Evolutionary conservation across 305 asterid genomes (phyloP).

Genomic region (Solanum aculeatissimum): DNA sequence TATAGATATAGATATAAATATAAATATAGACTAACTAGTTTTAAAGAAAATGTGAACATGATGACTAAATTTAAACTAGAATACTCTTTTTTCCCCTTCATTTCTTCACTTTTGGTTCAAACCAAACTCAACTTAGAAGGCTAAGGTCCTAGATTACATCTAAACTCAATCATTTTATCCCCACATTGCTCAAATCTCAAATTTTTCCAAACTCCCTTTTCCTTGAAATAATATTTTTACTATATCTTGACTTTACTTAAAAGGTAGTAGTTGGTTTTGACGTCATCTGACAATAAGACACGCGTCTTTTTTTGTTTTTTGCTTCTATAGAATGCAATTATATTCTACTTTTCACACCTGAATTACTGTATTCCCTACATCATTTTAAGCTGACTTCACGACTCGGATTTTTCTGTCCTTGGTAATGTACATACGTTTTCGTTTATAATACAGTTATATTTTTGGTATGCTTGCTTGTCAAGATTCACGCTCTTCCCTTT

Average conservation of each 20-base stretch:
- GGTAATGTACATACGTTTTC: background rate
- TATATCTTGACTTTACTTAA: background rate
- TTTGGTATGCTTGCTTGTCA: background rate
- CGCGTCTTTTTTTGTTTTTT: background rate
- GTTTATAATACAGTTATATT: background rate
- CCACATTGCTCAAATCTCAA: background rate
- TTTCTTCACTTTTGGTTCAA: slow-evolving; percentile 1
- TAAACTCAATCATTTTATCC: background rate
- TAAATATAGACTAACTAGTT: no score
- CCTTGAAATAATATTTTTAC: background rate
- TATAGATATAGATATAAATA: no score
- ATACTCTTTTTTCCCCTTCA: background rate
- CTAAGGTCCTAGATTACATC: background rate
- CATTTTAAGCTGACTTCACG: background rate
- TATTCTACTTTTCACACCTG: background rate
- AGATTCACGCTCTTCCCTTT: background rate
- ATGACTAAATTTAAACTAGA: background rate
- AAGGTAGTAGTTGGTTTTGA: background rate
- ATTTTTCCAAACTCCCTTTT: background rate
- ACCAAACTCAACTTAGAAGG: background rate
- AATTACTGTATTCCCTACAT: background rate
- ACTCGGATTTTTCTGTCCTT: background rate
- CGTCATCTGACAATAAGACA: background rate
- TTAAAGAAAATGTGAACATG: background rate
- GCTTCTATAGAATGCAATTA: background rate